Conservation (phyloP, 495 filamentous ascomycete species). For the Xylaria bambusicola region DNA sequence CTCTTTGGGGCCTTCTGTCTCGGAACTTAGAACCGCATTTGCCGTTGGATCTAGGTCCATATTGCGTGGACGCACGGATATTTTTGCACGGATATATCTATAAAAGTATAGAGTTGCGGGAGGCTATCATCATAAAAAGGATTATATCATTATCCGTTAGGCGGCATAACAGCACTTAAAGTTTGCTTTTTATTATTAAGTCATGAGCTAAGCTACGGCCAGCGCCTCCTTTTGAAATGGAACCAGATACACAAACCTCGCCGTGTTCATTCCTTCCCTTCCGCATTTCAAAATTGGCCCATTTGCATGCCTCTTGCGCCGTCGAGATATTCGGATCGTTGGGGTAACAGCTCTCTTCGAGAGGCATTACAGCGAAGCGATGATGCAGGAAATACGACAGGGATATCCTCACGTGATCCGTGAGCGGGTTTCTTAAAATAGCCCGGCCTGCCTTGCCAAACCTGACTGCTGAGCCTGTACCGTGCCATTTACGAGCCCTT, state of each 20-base stretch:
- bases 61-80: no score
- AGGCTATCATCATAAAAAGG: neutral
- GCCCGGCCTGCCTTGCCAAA: constrained; percentile 17
- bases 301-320: neutral
- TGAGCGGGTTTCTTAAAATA: constrained; percentile 15
- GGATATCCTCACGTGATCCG: constrained; percentile 16
- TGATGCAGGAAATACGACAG: constrained; percentile 6
- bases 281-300: neutral
- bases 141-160: neutral
- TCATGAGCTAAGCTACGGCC: constrained; percentile 5
- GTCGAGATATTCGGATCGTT: neutral
- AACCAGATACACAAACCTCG: neutral
- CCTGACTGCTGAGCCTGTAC: constrained; percentile 10
- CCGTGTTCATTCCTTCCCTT: neutral
- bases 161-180: neutral
- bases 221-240: neutral
- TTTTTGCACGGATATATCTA: no score
- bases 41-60: no score
- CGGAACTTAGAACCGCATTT: no score
- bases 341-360: neutral
- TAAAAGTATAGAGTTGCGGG: no score
- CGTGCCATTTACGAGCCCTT: constrained; percentile 12
- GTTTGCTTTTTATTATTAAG: constrained; percentile 13
- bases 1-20: no score
- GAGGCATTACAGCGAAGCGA: neutral